Conservation (phyloP, 805 yeast genomes). For the Myxozyma monticola region DNA sequence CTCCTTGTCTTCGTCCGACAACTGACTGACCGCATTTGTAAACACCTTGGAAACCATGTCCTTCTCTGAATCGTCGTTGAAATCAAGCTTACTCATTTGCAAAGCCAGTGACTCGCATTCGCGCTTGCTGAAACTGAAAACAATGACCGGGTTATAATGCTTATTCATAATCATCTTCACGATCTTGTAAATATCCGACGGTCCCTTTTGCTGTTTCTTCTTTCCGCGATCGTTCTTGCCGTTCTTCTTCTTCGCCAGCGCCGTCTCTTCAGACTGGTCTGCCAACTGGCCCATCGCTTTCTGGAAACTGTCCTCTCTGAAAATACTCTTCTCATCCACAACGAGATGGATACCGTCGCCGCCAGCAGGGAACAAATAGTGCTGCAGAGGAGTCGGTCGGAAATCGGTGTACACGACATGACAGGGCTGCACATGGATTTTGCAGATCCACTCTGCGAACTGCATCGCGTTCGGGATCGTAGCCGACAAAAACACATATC, state of each 20-base stretch:
- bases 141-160: conserved; percentile 96
- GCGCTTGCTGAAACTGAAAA: conserved; percentile 94
- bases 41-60: conserved; percentile 87
- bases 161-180: conserved; percentile 98
- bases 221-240: conserved; percentile 46
- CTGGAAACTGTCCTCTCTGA: conserved; percentile 96
- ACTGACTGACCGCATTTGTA: conserved; percentile 80
- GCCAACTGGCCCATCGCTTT: conserved; percentile 95
- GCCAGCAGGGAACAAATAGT: conserved; percentile 95
- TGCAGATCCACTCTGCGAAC: conserved; percentile 87
- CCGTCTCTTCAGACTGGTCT: conserved; percentile 67
- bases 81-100: conserved; percentile 93
- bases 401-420: conserved; percentile 98
- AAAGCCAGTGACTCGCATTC: conserved; percentile 94
- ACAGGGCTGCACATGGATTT: conserved; percentile 93
- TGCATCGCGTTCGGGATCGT: conserved; percentile 56
- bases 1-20: conserved; percentile 88
- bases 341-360: conserved; percentile 98
- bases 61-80: conserved; percentile 91
- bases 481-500: conserved; percentile 61
- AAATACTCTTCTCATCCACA: conserved; percentile 94
- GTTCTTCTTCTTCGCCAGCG: conserved; percentile 59
- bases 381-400: conserved; percentile 98
- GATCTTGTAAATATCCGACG: conserved; percentile 75
- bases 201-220: conserved; percentile 58